Evolutionary conservation across 1,284 basidiomycete genomes (phyloP), one percentile per base, ranked within the genome.

Genomic region (Pholiota adiposa): DNA sequence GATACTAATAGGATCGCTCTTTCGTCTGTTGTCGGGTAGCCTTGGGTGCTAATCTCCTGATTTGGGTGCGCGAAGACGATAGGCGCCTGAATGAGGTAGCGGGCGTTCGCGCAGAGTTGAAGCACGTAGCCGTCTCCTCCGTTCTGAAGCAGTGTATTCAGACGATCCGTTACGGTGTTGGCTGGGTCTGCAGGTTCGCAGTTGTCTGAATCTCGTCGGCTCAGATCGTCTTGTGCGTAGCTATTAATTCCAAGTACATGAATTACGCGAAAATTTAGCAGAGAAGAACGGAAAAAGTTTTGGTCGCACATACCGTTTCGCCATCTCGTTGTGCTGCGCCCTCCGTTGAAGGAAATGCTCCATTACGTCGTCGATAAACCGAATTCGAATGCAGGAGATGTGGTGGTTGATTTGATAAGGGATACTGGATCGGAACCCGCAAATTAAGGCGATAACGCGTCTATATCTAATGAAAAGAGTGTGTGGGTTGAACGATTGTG

Each of bases 31-130:
- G 80, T 84, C 0, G 92, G 92, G 64, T 92, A 90, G 12, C 89
- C 90, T 4, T 79, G 69, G 0, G 92, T 94, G 64, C 85, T 90
- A 49, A 94, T 93, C 73, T 94, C 92, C 74, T 94, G 87, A 65
- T 86, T 76, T 0, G 83, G 78, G 6, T 84, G 82, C 1, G 85
- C 78, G 67, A 92, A 93, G 18, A 79, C 73, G 57, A 94, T 79
- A 1, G 89, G 84, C 1, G 84, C 81, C 46, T 83, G 79, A 59
- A 93, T 82, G 59, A 80, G 63, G 68, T 94, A 94, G 53, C 82
- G 75, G 53, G 81, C 73, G 46, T 77, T 73, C 1, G 85, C 84
- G 71, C 92, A 94, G 3, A 94, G 79, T 23, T 75, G 78, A 18
- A 94, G 79, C 14, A 78, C 76, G 68, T 85, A 92, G 23, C 86